These are phyloP conservation scores for Melocanna baccifera DNA, from an alignment of 176 grass and related monocot genomes.

Conservation along the genomic window DNA sequence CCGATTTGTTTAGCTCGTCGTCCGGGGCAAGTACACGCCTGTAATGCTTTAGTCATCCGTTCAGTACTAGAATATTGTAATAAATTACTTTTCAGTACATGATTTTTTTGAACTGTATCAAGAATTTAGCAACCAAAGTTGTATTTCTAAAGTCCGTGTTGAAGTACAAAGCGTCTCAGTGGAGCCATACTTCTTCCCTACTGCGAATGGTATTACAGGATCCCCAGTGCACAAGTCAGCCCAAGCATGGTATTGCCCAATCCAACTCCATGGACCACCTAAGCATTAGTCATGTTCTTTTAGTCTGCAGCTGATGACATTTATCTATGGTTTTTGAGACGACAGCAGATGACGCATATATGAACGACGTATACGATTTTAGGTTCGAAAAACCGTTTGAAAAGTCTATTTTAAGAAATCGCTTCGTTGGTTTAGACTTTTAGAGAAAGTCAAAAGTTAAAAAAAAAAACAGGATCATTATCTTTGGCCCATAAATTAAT, in stretches of 20 bases:
- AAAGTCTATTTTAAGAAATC: too few relatives aligned
- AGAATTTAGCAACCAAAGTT: neutral
- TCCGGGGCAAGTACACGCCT: neutral
- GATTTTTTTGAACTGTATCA: neutral
- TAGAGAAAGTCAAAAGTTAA: too few relatives aligned
- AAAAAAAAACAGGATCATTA: too few relatives aligned
- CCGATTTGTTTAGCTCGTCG: neutral
- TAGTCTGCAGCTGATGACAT: too few relatives aligned
- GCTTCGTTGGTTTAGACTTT: rapidly evolving
- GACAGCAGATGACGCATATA: rapidly evolving
- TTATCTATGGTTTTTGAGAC: too few relatives aligned
- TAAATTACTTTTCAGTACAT: neutral
- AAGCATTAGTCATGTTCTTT: neutral
- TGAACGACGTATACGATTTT: rapidly evolving
- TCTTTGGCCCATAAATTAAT: neutral
- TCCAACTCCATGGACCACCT: neutral
- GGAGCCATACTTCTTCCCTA: neutral
- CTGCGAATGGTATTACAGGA: neutral
- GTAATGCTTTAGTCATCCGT: neutral
- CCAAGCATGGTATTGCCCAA: neutral
- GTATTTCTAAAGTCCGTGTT: too few relatives aligned
- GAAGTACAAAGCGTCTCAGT: neutral
- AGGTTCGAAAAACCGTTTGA: too few relatives aligned
- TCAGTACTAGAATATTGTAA: too few relatives aligned
- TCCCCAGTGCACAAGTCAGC: neutral